phyloP scores from a whole-genome alignment of 2,329 filamentous ascomycete genomes.

The Rhinocladiella mackenziei region DNA sequence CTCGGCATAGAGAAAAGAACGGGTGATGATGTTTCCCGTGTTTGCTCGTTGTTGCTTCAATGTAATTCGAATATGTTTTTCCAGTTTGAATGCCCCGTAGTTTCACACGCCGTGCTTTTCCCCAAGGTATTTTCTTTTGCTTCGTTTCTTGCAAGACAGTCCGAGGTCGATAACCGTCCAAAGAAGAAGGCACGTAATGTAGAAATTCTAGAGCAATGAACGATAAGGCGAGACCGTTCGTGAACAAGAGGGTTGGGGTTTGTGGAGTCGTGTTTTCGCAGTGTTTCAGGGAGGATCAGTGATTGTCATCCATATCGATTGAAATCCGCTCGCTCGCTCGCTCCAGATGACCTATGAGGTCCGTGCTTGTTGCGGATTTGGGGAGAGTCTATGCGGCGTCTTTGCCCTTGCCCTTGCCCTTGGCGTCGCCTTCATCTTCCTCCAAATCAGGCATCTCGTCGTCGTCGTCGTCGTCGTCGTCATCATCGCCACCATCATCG shows the following conservation, averaged over 20 bases:
- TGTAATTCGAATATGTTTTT: background rate
- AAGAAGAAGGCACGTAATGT: conserved; percentile 1
- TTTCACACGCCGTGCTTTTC: conserved; percentile 4
- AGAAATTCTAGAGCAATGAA: background rate
- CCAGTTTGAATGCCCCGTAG: background rate
- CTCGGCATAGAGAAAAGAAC: too few species aligned
- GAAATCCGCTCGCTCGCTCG: too few species aligned
- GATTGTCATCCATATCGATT: too few species aligned
- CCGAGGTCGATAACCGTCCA: background rate
- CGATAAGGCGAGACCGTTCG: too few species aligned
- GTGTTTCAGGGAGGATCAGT: too few species aligned
- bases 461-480: conserved; percentile 50
- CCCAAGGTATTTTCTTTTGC: background rate
- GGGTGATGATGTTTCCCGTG: too few species aligned
- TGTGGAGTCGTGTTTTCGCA: too few species aligned
- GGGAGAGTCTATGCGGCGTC: conserved; percentile 13
- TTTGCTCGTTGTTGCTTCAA: too few species aligned
- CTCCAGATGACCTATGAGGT: background rate
- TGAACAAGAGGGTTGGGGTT: too few species aligned
- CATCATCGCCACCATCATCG: conserved; percentile 62
- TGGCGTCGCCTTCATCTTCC: conserved; percentile 42
- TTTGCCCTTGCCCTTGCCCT: conserved; percentile 33
- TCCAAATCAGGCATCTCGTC: conserved; percentile 33
- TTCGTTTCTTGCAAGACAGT: background rate
- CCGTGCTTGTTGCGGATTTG: background rate